phyloP scores from a whole-genome alignment of 139 green algal genomes.

The Chlorella ohadii region DNA sequence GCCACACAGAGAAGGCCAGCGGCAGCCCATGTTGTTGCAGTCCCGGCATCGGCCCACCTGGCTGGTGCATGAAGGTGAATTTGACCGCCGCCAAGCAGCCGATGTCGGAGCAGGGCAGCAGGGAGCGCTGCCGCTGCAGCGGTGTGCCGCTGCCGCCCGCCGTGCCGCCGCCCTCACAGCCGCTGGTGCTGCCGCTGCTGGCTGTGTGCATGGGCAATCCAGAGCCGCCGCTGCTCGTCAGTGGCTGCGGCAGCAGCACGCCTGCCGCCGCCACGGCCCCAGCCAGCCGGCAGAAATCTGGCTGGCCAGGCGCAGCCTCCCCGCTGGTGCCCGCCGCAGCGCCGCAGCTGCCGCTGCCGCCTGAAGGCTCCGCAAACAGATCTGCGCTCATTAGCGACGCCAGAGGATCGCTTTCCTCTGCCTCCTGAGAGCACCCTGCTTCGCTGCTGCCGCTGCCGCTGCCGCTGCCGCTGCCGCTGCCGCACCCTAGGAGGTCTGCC shows the following conservation, averaged over 20 bases:
- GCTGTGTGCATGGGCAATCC: neutral
- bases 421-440: neutral
- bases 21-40: too few species aligned
- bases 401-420: neutral
- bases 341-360: neutral
- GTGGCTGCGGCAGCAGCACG: constrained; percentile 20
- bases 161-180: neutral
- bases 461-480: neutral
- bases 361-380: neutral
- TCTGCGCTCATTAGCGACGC: neutral
- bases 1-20: too few species aligned
- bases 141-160: neutral
- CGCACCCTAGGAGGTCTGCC: neutral
- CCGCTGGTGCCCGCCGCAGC: neutral
- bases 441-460: neutral
- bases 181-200: constrained; percentile 36
- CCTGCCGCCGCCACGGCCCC: constrained; percentile 14
- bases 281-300: neutral
- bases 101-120: neutral
- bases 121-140: neutral
- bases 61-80: constrained; percentile 69
- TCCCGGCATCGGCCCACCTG: neutral
- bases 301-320: neutral
- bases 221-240: neutral
- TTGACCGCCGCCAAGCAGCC: constrained; percentile 41